phyloP scores from a whole-genome alignment of 164 flowering plant genomes.

The Magnolia officinalis region DNA sequence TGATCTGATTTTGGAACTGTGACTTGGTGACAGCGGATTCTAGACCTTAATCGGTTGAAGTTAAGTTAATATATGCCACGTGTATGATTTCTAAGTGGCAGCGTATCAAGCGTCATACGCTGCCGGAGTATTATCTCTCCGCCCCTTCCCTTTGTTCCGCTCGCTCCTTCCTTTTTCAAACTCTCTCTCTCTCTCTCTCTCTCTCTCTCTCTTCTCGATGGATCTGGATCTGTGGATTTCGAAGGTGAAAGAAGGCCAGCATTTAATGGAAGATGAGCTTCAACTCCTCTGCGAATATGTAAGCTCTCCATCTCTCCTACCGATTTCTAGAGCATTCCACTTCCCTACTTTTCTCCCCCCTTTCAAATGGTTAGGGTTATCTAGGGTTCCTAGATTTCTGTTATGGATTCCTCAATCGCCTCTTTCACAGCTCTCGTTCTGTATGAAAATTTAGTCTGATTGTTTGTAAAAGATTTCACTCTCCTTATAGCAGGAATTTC shows the following conservation, averaged over 20 bases:
- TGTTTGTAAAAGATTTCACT: too few species aligned
- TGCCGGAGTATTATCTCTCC: too few species aligned
- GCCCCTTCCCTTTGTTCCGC: too few species aligned
- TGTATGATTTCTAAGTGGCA: too few species aligned
- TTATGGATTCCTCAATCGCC: not conserved
- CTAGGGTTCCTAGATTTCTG: not conserved
- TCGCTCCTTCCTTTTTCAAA: too few species aligned
- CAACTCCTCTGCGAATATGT: constrained; percentile 61
- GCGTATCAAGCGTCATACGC: too few species aligned
- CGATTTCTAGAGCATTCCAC: not conserved
- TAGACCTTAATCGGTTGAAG: too few species aligned
- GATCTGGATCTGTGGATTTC: constrained; percentile 60
- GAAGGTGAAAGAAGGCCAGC: constrained; percentile 61
- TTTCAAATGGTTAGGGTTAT: not conserved
- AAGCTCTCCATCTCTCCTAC: not conserved
- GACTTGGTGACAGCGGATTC: too few species aligned
- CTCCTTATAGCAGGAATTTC: too few species aligned
- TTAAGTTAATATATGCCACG: too few species aligned
- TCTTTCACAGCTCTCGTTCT: not conserved
- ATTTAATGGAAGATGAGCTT: constrained; percentile 54
- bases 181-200: not conserved
- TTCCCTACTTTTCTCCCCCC: not conserved
- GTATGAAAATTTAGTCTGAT: not conserved
- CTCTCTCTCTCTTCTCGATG: constrained; percentile 23
- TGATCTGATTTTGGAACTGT: too few species aligned